Evolutionary conservation across 768 basidiomycete genomes (phyloP), one percentile per base, ranked within the genome.

Genomic region (Antrodiella citrinella): DNA sequence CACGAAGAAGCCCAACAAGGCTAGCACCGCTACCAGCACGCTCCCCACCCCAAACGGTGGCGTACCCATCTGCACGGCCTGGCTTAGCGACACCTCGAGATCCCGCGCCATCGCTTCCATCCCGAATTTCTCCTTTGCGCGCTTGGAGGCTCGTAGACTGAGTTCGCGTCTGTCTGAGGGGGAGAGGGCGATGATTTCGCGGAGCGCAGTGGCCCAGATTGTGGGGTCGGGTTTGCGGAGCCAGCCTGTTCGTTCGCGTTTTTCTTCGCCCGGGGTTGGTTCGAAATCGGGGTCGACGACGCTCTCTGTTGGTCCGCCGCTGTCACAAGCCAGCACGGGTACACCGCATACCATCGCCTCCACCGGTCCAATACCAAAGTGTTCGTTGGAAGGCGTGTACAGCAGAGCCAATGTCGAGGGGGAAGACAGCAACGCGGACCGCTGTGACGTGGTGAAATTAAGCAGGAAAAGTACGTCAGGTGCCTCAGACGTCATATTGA

Each of bases 301-400:
- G 49, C 87, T 95, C 68, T 99, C 96, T 1, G 81, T 88, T 7
- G 96, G 96, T 2, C 95, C 95, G 13, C 90, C 91, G 51, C 78
- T 83, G 61, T 90, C 69, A 58, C 86, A 91, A 0, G 93, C 94
- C 18, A 99, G 68, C 1, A 98, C 86, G 0, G 94, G 92, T 0
- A 98, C 65, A 2, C 92, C 91, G 44, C 88, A 93, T 5, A 82
- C 77, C 92, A 97, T 97, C 0, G 81, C 93, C 65, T 99, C 95
- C 2, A 97, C 78, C 2, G 96, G 95, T 0, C 86, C 94, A 57
- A 99, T 97, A 1, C 95, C 96, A 64, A 98, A 96, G 64, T 99
- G 95, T 60, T 99, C 95, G 65, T 95, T 95, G 5, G 78, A 71
- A 0, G 95, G 96, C 0, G 95, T 99, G 64, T 99, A 99, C 4